Conservation (phyloP, 176 grass and related monocot genomes). For the Aegilops tauschii region DNA sequence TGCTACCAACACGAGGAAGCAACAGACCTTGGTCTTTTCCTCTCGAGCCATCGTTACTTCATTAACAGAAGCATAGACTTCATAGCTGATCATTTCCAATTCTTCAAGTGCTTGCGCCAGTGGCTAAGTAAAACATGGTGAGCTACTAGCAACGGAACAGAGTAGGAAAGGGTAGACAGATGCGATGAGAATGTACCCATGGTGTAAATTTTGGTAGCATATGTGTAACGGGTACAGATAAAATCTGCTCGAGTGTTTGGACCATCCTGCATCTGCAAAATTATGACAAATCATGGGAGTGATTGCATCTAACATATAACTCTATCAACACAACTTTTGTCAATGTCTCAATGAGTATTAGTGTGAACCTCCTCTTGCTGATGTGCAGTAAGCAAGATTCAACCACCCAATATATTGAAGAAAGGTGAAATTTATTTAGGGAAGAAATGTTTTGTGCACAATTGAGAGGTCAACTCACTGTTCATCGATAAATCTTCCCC, state of each 20-base stretch:
- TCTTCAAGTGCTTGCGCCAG: constrained; percentile 71
- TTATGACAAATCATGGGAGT: not conserved
- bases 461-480: constrained; percentile 45
- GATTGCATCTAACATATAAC: not conserved
- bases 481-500: constrained; percentile 74
- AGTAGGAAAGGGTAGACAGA: not conserved
- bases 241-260: constrained; percentile 74
- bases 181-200: constrained; percentile 58
- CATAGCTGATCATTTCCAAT: constrained; percentile 65
- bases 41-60: constrained; percentile 80
- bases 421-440: constrained; percentile 1
- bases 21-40: constrained; percentile 65
- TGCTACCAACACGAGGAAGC: not conserved
- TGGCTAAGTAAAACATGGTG: constrained; percentile 34
- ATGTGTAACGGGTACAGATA: constrained; percentile 52
- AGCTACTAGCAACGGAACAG: not conserved
- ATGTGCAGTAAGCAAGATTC: not conserved
- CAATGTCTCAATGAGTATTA: not conserved
- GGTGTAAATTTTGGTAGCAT: constrained; percentile 71
- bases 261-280: constrained; percentile 73
- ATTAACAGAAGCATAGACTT: constrained; percentile 76
- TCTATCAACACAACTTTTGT: not conserved
- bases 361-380: not conserved
- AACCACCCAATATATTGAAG: constrained; percentile 6
- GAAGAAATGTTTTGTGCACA: not conserved